Evolutionary conservation across 306 rosid species (phyloP).

Genomic region (Comarum palustre): DNA sequence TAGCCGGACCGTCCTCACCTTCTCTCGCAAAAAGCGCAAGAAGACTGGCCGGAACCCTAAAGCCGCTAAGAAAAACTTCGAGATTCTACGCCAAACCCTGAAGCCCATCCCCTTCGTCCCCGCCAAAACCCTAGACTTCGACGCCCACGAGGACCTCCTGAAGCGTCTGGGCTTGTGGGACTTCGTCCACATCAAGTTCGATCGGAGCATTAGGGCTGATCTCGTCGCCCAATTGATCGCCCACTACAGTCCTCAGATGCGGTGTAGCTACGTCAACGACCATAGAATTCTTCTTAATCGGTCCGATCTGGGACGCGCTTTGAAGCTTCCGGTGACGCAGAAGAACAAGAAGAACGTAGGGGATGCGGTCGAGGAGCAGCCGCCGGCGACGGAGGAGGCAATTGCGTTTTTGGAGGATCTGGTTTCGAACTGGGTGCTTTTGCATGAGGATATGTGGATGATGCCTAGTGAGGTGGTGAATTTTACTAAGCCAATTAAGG

Average conservation of each 20-base stretch:
- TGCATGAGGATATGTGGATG: slow-evolving; percentile 71
- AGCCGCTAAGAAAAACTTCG: slow-evolving; percentile 46
- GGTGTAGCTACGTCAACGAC: slow-evolving; percentile 55
- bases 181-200: slow-evolving; percentile 66
- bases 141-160: slow-evolving; percentile 52
- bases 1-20: neutral
- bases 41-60: slow-evolving; percentile 27
- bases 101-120: slow-evolving; percentile 75
- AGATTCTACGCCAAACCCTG: slow-evolving; percentile 46
- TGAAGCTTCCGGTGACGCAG: slow-evolving; percentile 46
- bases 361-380: slow-evolving; percentile 20
- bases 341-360: slow-evolving; percentile 28
- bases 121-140: slow-evolving; percentile 51
- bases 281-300: slow-evolving; percentile 46
- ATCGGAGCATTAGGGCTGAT: slow-evolving; percentile 46
- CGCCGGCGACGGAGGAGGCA: slow-evolving; percentile 33
- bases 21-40: slow-evolving; percentile 24
- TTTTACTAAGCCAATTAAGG: slow-evolving; percentile 41
- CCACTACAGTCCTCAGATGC: slow-evolving; percentile 22
- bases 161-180: slow-evolving; percentile 78
- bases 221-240: slow-evolving; percentile 64
- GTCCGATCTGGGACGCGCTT: slow-evolving; percentile 67
- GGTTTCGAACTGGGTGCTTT: slow-evolving; percentile 68
- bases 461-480: slow-evolving; percentile 49
- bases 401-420: slow-evolving; percentile 52